Evolutionary conservation across 352 stramenopile genomes (phyloP).

Genomic region (Pythium brassicae): DNA sequence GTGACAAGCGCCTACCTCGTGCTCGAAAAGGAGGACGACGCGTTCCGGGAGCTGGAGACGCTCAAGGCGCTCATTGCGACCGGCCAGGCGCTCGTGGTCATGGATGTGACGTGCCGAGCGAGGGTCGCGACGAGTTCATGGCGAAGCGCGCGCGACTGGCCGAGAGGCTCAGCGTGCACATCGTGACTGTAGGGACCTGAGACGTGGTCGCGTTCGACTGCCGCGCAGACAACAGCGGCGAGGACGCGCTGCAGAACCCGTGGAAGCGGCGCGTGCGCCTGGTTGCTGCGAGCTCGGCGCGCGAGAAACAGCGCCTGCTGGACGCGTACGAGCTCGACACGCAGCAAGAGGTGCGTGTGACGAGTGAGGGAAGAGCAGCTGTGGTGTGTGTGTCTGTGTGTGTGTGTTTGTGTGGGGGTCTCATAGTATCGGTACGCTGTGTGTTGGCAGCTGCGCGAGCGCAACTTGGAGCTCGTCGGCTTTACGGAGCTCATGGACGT

Average conservation of each 20-base stretch:
- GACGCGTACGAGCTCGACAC: constrained; percentile 24
- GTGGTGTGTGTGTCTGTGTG: neutral
- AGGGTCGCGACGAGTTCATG: constrained; percentile 42
- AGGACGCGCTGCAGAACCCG: constrained; percentile 25
- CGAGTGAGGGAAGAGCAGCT: neutral
- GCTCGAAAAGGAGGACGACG: constrained; percentile 67
- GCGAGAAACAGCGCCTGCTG: constrained; percentile 28
- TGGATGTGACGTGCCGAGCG: constrained; percentile 48
- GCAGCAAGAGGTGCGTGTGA: constrained; percentile 15
- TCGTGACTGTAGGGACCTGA: constrained; percentile 56
- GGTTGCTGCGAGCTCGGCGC: constrained; percentile 19
- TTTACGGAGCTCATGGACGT: constrained; percentile 67
- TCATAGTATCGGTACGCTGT: too few relatives aligned
- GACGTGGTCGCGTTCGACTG: constrained; percentile 52
- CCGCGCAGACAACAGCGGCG: constrained; percentile 44
- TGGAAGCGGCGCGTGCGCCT: constrained; percentile 68
- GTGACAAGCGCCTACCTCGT: too few relatives aligned
- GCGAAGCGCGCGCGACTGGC: constrained; percentile 25
- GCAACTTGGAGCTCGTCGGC: constrained; percentile 53
- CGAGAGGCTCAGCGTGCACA: constrained; percentile 34
- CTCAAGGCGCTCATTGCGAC: constrained; percentile 11
- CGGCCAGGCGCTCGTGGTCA: constrained; percentile 21
- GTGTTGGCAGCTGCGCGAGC: constrained; percentile 18
- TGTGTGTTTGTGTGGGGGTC: too few relatives aligned
- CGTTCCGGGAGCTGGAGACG: constrained; percentile 60